These are phyloP conservation scores for Sisymbrium irio DNA, from an alignment of 345 rosid species.

Conservation along the genomic window DNA sequence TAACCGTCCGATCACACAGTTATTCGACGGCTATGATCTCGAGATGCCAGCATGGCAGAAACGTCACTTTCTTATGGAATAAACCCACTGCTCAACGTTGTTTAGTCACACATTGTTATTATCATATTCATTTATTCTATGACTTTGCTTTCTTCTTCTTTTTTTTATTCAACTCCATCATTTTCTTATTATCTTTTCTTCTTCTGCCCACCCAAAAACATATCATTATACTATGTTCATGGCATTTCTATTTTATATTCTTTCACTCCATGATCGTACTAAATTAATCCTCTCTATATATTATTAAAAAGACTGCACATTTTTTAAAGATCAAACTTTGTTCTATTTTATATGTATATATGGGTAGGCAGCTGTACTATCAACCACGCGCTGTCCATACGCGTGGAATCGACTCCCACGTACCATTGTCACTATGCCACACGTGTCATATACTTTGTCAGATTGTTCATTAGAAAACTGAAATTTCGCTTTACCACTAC, in stretches of 20 bases:
- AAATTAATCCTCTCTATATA: not conserved
- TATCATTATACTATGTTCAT: not conserved
- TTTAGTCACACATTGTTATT: slow-evolving; percentile 37
- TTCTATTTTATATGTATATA: too few species aligned
- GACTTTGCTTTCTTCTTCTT: not conserved
- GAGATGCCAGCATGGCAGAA: slow-evolving; percentile 47
- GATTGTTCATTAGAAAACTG: not conserved
- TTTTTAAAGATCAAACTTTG: too few species aligned
- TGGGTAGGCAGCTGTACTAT: slow-evolving; percentile 11
- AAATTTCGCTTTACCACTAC: too few species aligned
- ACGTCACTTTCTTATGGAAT: slow-evolving; percentile 46
- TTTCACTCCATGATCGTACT: slow-evolving; percentile 4
- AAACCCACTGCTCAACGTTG: slow-evolving; percentile 34
- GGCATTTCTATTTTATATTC: slow-evolving; percentile 1
- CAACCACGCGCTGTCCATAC: slow-evolving; percentile 13
- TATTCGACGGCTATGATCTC: slow-evolving; percentile 28
- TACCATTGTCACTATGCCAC: not conserved
- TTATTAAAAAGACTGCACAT: too few species aligned
- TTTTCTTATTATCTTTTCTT: not conserved
- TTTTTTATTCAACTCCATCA: not conserved
- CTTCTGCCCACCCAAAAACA: slow-evolving; percentile 16
- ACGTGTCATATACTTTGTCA: not conserved
- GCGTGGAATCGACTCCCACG: slow-evolving; percentile 4
- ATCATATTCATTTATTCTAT: slow-evolving; percentile 21
- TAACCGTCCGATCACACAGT: slow-evolving; percentile 11